Base-by-base conservation (phyloP, 169 alveolate genomes). In the Eimeria praecox region DNA sequence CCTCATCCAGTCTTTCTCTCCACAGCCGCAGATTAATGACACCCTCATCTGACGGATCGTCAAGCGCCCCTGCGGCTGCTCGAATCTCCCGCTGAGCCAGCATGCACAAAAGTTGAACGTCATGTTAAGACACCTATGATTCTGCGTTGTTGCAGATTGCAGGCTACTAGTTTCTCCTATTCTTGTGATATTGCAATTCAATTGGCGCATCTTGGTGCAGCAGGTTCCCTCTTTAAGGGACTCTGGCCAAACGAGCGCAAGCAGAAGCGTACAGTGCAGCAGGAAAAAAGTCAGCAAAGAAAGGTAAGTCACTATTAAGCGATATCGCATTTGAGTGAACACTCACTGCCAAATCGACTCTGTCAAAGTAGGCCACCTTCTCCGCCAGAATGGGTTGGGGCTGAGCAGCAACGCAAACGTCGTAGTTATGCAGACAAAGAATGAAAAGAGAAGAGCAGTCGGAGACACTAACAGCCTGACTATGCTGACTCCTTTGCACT, bases 21-120 rank as follows among this genome's bases (percentile, higher is more conserved):
- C 99, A 98, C 75, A 98, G 95, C 9, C 99, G 97, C 77, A 97
- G 90, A 71, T 97, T 97, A 54, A 86, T 64, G 96, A 97, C 97
- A 46, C 97, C 95, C 8, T 71, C 69, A 90, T 98, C 99, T 64
- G 97, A 96, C 30, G 99, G 99, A 64, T 97, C 98, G 95, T 98
- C 99, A 42, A 97, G 90, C 73, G 96, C 96, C 6, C 98, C 99
- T 30, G 97, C 97, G 2, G 97, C 95, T 20, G 97, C 94, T 54
- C 30, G 40, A 40, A 92, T 38, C 75, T 89, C 93, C 44, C 30
- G 49, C 96, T 94, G 94, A 8, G 56, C 27, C 20, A 73, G 40
- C 35, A 33, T 12, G 54, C 69, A 40, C 62, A 30, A 86, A 46
- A 78, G 69, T 8, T 16, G 38, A 44, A 18, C 42, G 52, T 9